Evolutionary conservation across 306 rosid genomes (phyloP).

Genomic region (Quercus alba): DNA sequence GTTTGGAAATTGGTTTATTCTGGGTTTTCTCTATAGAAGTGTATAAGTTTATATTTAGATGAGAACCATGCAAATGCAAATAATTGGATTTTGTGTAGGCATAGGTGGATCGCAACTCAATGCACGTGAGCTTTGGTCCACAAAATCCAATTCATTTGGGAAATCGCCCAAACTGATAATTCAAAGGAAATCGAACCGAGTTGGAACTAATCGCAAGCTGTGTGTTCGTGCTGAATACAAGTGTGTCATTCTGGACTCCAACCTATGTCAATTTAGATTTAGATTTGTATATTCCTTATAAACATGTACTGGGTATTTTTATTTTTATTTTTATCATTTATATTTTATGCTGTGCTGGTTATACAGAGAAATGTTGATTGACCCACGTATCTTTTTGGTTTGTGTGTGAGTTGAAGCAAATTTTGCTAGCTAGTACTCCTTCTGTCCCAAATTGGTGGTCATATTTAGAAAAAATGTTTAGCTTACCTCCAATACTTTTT

Average conservation of each 20-base stretch:
- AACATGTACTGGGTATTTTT: not conserved
- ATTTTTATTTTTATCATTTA: not conserved
- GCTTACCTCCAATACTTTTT: too few species aligned
- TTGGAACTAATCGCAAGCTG: conserved; percentile 38
- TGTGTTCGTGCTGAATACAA: conserved; percentile 62
- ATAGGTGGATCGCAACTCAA: conserved; percentile 57
- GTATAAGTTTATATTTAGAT: not conserved
- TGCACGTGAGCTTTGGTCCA: conserved; percentile 44
- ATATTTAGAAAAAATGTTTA: too few species aligned
- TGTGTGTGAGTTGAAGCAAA: not conserved
- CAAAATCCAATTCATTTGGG: conserved; percentile 35
- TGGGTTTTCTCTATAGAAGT: not conserved
- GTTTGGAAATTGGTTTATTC: not conserved
- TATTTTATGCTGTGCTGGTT: not conserved
- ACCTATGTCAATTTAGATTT: not conserved
- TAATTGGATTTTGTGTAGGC: conserved; percentile 10
- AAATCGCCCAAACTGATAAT: conserved; percentile 45
- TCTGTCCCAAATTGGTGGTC: too few species aligned
- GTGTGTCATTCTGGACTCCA: conserved; percentile 34
- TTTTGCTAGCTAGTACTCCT: not conserved
- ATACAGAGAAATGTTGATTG: not conserved
- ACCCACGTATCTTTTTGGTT: not conserved
- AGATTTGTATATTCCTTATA: not conserved
- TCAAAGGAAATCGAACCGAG: conserved; percentile 42
- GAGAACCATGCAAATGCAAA: not conserved